Base-by-base conservation (phyloP, 805 yeast genomes). In the Pichia pseudocactophila region DNA sequence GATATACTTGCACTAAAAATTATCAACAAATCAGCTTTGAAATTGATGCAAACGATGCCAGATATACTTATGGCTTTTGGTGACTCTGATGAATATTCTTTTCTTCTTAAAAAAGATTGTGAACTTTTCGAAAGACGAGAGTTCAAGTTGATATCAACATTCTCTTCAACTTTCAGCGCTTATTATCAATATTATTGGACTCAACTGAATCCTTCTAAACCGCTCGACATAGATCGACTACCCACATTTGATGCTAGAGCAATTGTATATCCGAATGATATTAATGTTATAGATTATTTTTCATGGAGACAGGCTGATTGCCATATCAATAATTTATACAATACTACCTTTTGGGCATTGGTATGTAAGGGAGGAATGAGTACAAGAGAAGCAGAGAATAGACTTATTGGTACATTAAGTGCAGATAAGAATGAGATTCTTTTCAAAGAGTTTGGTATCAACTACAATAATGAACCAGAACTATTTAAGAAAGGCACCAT, bases 241-340 rank as follows among this genome's bases (percentile, higher is more conserved):
- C 97, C 98, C 0, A 78, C 83, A 13, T 92, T 92, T 59, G 98
- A 92, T 61, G 88, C 94, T 0, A 66, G 98, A 37, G 94, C 94
- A 2, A 92, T 92, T 8, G 63, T 77, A 1, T 92, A 92, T 52
- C 98, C 98, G 0, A 76, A 71, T 42, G 49, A 66, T 15, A 53
- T 64, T 5, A 63, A 68, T 1, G 67, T 90, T 2, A 69, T 85
- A 43, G 97, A 90, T 59, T 92, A 92, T 57, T 73, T 92, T 49
- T 67, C 83, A 43, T 92, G 98, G 98, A 72, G 98, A 50, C 97
- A 86, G 57, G 97, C 82, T 1, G 98, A 92, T 58, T 92, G 92
- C 40, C 98, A 92, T 63, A 92, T 92, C 42, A 92, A 92, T 60
- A 92, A 92, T 59, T 63, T 92, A 46, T 92, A 90, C 66, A 92